These are phyloP conservation scores for Penicillium oxalicum DNA, from an alignment of 2,329 filamentous ascomycete species.

Conservation along the genomic window DNA sequence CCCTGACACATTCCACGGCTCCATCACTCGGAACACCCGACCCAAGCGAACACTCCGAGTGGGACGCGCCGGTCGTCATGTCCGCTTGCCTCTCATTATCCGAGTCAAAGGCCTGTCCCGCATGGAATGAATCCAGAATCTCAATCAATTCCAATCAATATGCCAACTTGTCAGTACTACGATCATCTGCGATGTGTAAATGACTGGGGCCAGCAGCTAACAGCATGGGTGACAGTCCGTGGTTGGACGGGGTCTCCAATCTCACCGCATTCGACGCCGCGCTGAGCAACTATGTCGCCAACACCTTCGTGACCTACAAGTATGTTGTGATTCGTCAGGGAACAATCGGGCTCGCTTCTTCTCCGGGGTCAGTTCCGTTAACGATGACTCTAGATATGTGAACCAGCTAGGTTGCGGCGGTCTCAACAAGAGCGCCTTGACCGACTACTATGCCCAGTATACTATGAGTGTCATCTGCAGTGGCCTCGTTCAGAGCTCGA, in stretches of 20 bases:
- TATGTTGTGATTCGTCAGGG: constrained; percentile 45
- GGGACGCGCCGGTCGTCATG: constrained; percentile 31
- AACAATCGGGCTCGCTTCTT: neutral
- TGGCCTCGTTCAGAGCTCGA: constrained; percentile 85
- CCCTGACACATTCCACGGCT: constrained; percentile 19
- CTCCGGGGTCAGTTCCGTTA: constrained; percentile 4
- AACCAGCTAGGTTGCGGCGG: constrained; percentile 71
- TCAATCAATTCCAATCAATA: constrained; percentile 56
- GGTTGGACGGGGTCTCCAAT: constrained; percentile 75
- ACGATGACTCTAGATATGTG: constrained; percentile 60
- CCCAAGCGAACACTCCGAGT: neutral
- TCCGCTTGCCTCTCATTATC: constrained; percentile 60
- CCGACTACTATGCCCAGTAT: constrained; percentile 83
- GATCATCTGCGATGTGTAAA: neutral
- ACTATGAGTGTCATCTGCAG: constrained; percentile 91
- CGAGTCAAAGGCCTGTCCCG: constrained; percentile 64
- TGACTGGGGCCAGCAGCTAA: constrained; percentile 18
- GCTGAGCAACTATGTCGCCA: constrained; percentile 65
- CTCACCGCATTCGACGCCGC: constrained; percentile 68
- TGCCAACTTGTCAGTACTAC: constrained; percentile 56
- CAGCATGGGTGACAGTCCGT: constrained; percentile 55
- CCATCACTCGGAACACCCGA: constrained; percentile 8
- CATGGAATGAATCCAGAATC: constrained; percentile 66
- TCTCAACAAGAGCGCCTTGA: constrained; percentile 71
- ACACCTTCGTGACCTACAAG: constrained; percentile 71